Evolutionary conservation across 805 yeast species (phyloP).

Genomic region (Candida caryicola): DNA sequence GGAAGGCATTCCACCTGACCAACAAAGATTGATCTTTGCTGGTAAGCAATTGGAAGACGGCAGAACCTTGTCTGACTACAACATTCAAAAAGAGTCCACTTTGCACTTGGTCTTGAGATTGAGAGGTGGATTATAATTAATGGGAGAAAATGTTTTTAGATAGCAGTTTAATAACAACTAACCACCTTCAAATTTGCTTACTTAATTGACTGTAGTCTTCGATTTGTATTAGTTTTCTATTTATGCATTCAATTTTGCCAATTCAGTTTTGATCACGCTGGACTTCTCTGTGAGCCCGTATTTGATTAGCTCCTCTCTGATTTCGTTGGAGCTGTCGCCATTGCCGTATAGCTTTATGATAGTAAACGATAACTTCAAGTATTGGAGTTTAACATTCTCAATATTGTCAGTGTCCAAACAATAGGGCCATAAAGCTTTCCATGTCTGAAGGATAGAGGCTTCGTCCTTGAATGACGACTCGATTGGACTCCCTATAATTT

Average conservation of each 20-base stretch:
- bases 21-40: slow-evolving; percentile 44
- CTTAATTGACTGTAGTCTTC: too few relatives aligned
- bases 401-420: slow-evolving; percentile 41
- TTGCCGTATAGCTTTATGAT: slow-evolving; percentile 16
- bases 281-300: slow-evolving; percentile 19
- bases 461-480: slow-evolving; percentile 1
- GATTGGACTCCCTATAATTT: neutral
- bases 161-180: too few relatives aligned
- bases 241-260: too few relatives aligned
- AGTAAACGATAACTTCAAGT: slow-evolving; percentile 29
- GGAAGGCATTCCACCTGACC: slow-evolving; percentile 46
- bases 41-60: slow-evolving; percentile 48
- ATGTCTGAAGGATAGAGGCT: slow-evolving; percentile 19
- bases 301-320: slow-evolving; percentile 13
- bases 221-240: too few relatives aligned
- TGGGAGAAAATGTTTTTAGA: too few relatives aligned
- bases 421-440: slow-evolving; percentile 21
- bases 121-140: slow-evolving; percentile 51
- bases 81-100: slow-evolving; percentile 47
- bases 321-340: slow-evolving; percentile 9
- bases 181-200: too few relatives aligned
- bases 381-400: slow-evolving; percentile 60
- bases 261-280: slow-evolving; percentile 16
- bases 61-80: slow-evolving; percentile 35
- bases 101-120: slow-evolving; percentile 33